phyloP scores from a whole-genome alignment of 257 asterid genomes.

The Solanum boliviense region DNA sequence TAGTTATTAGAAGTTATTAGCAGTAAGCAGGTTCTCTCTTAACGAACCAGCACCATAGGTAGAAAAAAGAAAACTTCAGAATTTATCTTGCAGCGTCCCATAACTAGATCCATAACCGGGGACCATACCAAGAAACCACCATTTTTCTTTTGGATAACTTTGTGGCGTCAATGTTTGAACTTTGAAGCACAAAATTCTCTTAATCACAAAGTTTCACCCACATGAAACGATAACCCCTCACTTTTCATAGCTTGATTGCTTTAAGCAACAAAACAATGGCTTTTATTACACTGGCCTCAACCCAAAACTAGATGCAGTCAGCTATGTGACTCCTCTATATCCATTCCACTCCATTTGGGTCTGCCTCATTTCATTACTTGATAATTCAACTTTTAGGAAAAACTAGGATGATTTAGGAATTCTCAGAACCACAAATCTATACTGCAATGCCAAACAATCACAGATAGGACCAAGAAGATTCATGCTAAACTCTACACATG shows the following conservation, averaged over 20 bases:
- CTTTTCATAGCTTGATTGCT: background rate
- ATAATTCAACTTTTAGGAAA: background rate
- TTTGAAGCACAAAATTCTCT: background rate
- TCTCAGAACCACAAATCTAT: background rate
- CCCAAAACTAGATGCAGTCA: background rate
- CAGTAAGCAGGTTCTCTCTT: too few species aligned
- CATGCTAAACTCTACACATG: background rate
- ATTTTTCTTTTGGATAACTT: background rate
- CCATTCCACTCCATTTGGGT: background rate
- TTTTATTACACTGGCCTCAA: background rate
- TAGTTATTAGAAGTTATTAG: too few species aligned
- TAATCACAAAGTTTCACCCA: background rate
- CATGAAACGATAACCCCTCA: background rate
- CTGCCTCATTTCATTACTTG: background rate
- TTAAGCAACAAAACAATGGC: background rate
- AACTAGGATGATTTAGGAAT: background rate
- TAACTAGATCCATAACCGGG: too few species aligned
- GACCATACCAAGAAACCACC: background rate
- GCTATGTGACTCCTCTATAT: background rate
- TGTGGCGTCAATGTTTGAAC: background rate
- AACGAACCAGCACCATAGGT: too few species aligned
- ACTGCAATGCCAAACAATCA: background rate
- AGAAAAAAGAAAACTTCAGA: too few species aligned
- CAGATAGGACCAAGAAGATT: background rate
- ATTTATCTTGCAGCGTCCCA: too few species aligned